Evolutionary conservation across 2,329 filamentous ascomycete genomes (phyloP), one percentile per base, ranked within the genome.

Genomic region (Teratosphaeria destructans): DNA sequence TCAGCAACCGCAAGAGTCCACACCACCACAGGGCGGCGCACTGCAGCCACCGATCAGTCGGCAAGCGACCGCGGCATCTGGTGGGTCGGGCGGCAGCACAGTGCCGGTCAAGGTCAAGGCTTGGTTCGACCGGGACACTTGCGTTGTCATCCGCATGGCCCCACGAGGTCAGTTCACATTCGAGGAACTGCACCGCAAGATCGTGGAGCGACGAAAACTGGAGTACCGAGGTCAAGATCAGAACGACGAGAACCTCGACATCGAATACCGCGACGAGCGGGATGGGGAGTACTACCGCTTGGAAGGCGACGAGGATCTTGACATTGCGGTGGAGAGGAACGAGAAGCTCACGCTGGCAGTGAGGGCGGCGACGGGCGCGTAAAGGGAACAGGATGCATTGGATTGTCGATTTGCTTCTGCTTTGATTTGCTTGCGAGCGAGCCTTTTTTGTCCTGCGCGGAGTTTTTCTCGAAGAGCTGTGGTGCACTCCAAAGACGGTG

Each of bases 111-210:
- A 96, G 75, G 89, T 97, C 72, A 97, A 97, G 77, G 87, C 96
- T 58, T 94, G 89, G 77, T 96, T 90, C 77, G 89, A 93, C 60
- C 72, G 77, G 65, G 88, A 92, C 62, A 93, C 96, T 66, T 84
- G 95, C 59, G 93, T 96, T 65, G 89, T 94, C 53, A 91, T 99
- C 68, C 86, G 92, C 37, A 90, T 97, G 59, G 88, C 93, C 0
- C 82, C 82, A 1, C 88, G 95, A 58, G 69, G 70, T 14, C 64
- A 70, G 47, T 90, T 95, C 67, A 82, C 82, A 58, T 94, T 87
- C 73, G 79, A 83, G 57, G 87, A 90, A 62, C 81, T 99, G 8
- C 87, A 87, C 67, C 87, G 91, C 65, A 95, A 94, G 75, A 85
- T 97, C 61, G 82, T 85, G 56, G 90, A 96, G 67, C 83, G 94